Base-by-base conservation (phyloP, 2,329 filamentous ascomycete species). In the Exserohilum rostratum region DNA sequence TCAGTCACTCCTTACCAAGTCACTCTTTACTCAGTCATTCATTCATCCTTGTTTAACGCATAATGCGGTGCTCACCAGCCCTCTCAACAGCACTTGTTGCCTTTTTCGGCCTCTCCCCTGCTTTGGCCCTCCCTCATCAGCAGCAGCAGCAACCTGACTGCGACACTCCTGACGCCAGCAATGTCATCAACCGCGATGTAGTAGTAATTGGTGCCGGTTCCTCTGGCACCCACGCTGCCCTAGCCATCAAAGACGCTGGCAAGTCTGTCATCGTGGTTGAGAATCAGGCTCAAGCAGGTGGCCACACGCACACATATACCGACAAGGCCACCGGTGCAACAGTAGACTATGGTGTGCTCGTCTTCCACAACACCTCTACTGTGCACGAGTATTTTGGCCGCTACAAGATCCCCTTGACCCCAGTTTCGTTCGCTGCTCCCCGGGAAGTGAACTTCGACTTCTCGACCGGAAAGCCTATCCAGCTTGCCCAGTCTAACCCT, bases 261-360 rank as follows among this genome's bases (percentile, higher is more conserved):
- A 69, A 76, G 25, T 74, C 54, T 3, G 67, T 80, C 17, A 66
- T 74, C 1, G 59, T 82, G 1, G 57, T 81, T 27, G 80, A 82
- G 55, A 68, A 69, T 43, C 60, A 77, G 40, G 46, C 49, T 15
- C 46, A 43, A 7, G 61, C 82, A 56, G 82, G 82, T 15, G 82
- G 82, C 2, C 80, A 83, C 57, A 78, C 79, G 5, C 69, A 80
- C 18, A 83, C 79, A 10, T 83, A 79, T 61, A 72, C 63, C 4
- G 79, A 78, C 43, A 66, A 69, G 1, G 27, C 35, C 0, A 75
- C 72, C 6, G 66, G 67, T 3, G 22, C 40, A 1, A 60, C 64
- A 0, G 52, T 73, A 44, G 74, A 80, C 53, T 67, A 67, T 44
- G 77, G 77, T 12, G 76, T 78, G 1, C 25, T 62, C 3, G 45